Conservation (phyloP, 176 grass and related monocot genomes). For the Aegilops sharonensis region DNA sequence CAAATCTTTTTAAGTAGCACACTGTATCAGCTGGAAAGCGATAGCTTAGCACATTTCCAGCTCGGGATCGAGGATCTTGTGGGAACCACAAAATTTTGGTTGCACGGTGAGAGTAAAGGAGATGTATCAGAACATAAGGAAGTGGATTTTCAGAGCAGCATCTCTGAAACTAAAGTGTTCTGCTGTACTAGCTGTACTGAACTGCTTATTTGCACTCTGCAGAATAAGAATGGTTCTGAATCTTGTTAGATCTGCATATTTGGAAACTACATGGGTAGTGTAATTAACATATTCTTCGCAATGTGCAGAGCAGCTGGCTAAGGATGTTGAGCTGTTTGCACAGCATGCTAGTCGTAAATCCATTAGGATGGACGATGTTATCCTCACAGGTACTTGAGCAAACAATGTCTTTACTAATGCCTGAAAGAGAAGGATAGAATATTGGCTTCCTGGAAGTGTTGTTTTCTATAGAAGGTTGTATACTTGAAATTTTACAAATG, state of each 20-base stretch:
- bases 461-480: neutral
- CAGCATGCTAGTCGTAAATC: constrained; percentile 88
- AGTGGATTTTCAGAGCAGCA: constrained; percentile 4
- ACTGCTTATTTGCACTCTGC: neutral
- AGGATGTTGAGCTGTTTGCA: constrained; percentile 84
- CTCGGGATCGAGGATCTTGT: neutral
- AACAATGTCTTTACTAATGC: constrained; percentile 1
- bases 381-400: constrained; percentile 62
- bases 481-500: neutral
- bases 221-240: neutral
- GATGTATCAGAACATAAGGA: constrained; percentile 7
- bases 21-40: constrained; percentile 17
- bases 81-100: neutral
- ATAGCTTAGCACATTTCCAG: neutral
- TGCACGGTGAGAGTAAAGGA: neutral
- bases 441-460: neutral
- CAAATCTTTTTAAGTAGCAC: neutral
- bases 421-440: neutral
- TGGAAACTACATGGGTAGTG: neutral
- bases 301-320: constrained; percentile 76
- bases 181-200: neutral
- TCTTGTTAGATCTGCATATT: neutral
- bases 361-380: constrained; percentile 79
- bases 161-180: neutral
- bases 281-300: constrained; percentile 16